phyloP scores from a whole-genome alignment of 495 filamentous ascomycete species.

The Parathielavia appendiculata region DNA sequence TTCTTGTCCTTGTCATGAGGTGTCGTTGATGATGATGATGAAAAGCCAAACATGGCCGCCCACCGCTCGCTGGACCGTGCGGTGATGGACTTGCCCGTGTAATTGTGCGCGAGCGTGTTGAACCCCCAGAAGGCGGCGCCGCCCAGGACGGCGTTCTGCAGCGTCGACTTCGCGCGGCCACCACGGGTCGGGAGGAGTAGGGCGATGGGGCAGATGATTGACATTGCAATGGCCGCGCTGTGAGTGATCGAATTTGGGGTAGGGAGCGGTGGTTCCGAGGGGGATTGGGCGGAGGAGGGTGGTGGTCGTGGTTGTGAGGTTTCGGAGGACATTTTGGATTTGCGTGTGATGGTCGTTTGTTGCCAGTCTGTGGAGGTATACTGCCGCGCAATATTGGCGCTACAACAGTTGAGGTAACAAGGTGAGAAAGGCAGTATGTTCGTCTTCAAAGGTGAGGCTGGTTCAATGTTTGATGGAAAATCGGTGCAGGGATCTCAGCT shows the following conservation, averaged over 20 bases:
- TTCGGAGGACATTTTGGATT: not conserved
- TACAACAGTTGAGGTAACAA: not conserved
- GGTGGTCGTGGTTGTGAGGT: not conserved
- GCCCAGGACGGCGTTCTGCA: conserved; percentile 58
- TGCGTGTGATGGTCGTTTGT: not conserved
- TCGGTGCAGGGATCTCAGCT: not conserved
- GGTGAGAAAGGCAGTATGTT: not conserved
- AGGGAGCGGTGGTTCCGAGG: not conserved
- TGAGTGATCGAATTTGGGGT: conserved; percentile 43
- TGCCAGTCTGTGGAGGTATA: too few relatives aligned
- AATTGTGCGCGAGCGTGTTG: conserved; percentile 58
- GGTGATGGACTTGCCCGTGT: conserved; percentile 53
- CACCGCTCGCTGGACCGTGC: conserved; percentile 26
- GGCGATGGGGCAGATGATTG: conserved; percentile 65
- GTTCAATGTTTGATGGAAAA: not conserved
- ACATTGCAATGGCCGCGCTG: conserved; percentile 55
- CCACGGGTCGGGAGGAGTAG: conserved; percentile 75
- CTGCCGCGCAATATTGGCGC: too few relatives aligned
- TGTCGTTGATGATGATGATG: not conserved
- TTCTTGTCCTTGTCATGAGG: not conserved
- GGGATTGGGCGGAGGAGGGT: not conserved
- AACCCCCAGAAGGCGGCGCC: conserved; percentile 52
- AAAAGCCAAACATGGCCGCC: conserved; percentile 11
- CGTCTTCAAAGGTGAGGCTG: not conserved
- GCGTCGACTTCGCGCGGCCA: conserved; percentile 46